A percentile compares a stretch with the other conserved stretches of the same genome.
phyloP scores from a whole-genome alignment of 192 early-diverging fungal genomes.

The Phlyctochytrium planicorne region DNA sequence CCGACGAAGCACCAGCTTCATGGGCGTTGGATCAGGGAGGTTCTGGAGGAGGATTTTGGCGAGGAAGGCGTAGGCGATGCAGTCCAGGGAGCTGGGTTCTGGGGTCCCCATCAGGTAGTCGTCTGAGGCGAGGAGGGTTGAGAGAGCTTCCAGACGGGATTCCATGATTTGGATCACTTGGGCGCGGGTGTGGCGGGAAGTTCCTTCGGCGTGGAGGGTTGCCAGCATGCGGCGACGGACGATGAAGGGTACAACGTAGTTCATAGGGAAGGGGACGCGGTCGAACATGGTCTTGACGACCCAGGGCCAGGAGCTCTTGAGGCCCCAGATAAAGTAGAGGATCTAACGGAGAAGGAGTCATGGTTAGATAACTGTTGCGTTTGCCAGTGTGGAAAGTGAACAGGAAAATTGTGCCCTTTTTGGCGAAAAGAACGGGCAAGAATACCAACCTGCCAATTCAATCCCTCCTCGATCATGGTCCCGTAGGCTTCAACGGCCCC shows the following conservation, averaged over 20 bases:
- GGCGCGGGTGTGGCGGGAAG: not conserved
- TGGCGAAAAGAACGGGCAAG: too few relatives aligned
- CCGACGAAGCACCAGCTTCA: not conserved
- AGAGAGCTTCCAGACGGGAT: not conserved
- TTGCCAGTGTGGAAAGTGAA: too few relatives aligned
- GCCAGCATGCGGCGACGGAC: not conserved
- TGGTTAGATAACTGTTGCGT: too few relatives aligned
- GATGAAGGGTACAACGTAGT: not conserved
- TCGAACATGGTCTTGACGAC: not conserved
- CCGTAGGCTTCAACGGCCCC: not conserved
- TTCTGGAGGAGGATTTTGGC: not conserved
- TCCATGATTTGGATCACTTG: not conserved
- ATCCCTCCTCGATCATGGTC: conserved; percentile 4
- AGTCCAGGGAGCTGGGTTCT: not conserved
- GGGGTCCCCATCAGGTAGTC: not conserved
- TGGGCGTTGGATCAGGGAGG: not conserved
- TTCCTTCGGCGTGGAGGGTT: not conserved
- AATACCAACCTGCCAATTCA: too few relatives aligned
- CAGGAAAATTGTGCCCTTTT: too few relatives aligned
- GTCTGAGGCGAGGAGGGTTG: not conserved
- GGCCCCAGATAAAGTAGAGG: too few relatives aligned
- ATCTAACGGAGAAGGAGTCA: too few relatives aligned
- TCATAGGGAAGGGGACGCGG: not conserved
- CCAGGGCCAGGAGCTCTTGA: not conserved
- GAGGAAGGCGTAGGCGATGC: conserved; percentile 2